Conservation (phyloP, 495 filamentous ascomycete genomes). For the Penicillium lagena region DNA sequence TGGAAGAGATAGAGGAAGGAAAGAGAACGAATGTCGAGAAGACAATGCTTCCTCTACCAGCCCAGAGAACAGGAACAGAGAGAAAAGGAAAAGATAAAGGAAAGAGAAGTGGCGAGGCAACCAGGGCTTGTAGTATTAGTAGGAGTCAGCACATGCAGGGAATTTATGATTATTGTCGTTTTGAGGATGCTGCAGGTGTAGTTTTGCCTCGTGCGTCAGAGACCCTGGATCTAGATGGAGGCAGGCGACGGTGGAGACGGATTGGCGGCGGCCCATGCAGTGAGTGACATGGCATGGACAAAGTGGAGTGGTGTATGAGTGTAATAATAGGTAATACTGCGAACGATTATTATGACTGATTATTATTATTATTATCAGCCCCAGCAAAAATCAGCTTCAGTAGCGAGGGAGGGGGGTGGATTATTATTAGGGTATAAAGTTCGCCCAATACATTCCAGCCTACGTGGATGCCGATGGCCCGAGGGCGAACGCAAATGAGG, state of each 20-base stretch:
- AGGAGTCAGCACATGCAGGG: slow-evolving; percentile 1
- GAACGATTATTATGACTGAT: not conserved
- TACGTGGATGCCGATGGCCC: too few species aligned
- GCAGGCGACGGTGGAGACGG: slow-evolving; percentile 16
- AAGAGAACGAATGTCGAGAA: slow-evolving; percentile 20
- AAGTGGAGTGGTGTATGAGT: not conserved
- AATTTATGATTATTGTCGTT: slow-evolving; percentile 13
- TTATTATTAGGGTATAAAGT: not conserved
- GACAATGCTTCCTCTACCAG: slow-evolving; percentile 18
- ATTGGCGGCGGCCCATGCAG: slow-evolving; percentile 21
- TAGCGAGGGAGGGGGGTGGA: too few species aligned
- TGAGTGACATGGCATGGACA: not conserved
- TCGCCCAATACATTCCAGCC: too few species aligned
- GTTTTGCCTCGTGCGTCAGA: slow-evolving; percentile 31
- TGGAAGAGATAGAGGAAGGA: slow-evolving; percentile 7
- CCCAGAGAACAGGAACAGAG: slow-evolving; percentile 12
- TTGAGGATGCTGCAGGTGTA: slow-evolving; percentile 29
- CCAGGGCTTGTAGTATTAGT: not conserved
- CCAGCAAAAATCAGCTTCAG: too few species aligned
- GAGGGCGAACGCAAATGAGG: too few species aligned
- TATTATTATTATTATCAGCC: not conserved
- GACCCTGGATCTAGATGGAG: slow-evolving; percentile 26
- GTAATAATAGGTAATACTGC: not conserved
- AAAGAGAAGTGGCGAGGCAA: slow-evolving; percentile 10
- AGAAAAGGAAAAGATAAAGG: slow-evolving; percentile 9